These are phyloP conservation scores for Dalbergia cultrata DNA, from an alignment of 306 rosid species.

Conservation along the genomic window DNA sequence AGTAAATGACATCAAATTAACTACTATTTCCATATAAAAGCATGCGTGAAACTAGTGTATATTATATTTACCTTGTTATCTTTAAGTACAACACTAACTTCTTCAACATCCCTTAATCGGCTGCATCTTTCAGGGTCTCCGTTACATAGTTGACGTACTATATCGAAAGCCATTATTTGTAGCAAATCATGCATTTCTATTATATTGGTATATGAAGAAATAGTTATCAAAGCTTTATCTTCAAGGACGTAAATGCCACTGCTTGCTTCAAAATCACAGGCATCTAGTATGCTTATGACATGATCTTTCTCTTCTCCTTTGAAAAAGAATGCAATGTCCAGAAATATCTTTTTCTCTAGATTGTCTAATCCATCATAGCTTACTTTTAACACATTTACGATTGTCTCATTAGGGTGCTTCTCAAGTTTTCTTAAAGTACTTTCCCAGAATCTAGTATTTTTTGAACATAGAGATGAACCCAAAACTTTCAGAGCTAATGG, in stretches of 20 bases:
- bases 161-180: slow-evolving; percentile 32
- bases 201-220: neutral
- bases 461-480: neutral
- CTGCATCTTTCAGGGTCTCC: neutral
- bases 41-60: neutral
- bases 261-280: neutral
- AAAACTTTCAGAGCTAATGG: slow-evolving; percentile 19
- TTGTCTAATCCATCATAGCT: slow-evolving; percentile 11
- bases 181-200: slow-evolving; percentile 45
- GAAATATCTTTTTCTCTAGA: neutral
- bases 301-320: neutral
- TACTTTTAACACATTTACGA: neutral
- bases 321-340: slow-evolving; percentile 35
- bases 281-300: slow-evolving; percentile 14
- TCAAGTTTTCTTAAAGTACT: neutral
- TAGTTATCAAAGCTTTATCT: slow-evolving; percentile 24
- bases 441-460: neutral
- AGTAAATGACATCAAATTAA: neutral
- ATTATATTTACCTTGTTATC: neutral
- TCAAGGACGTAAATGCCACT: neutral
- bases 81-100: neutral
- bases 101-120: neutral
- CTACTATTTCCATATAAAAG: neutral
- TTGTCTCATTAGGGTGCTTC: neutral
- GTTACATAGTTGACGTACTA: neutral